phyloP scores from a whole-genome alignment of 2,329 filamentous ascomycete genomes.

The Aureobasidium subglaciale region DNA sequence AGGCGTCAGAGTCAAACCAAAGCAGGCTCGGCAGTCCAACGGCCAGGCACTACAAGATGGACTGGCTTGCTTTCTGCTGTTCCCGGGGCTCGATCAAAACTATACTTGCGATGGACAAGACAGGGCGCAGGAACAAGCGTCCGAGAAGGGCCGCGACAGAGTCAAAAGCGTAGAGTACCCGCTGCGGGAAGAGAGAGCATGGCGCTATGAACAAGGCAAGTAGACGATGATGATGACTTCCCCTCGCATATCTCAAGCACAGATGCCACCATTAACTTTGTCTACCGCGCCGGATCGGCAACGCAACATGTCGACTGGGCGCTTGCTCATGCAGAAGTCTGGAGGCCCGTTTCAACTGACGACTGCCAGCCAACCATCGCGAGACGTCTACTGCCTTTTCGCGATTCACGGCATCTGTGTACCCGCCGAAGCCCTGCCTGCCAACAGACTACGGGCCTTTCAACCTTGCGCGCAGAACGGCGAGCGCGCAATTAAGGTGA shows the following conservation, averaged over 20 bases:
- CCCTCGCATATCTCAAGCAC: slow-evolving; percentile 8
- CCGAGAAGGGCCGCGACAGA: slow-evolving; percentile 7
- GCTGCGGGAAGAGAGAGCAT: slow-evolving; percentile 1
- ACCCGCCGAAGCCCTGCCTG: neutral
- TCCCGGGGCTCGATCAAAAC: slow-evolving; percentile 11
- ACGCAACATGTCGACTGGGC: slow-evolving; percentile 5
- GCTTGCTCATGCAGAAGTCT: slow-evolving; percentile 7
- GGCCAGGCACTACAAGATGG: neutral
- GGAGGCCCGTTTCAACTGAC: slow-evolving; percentile 5
- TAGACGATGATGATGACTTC: slow-evolving; percentile 1
- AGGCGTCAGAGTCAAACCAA: slow-evolving; percentile 3
- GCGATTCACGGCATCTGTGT: neutral
- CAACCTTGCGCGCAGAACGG: neutral
- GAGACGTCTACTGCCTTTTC: neutral
- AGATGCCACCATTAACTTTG: slow-evolving; percentile 1
- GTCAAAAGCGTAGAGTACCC: neutral
- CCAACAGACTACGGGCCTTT: neutral
- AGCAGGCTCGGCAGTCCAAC: slow-evolving; percentile 3
- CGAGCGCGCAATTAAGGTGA: neutral
- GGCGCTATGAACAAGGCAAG: slow-evolving; percentile 8
- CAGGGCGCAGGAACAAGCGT: slow-evolving; percentile 10
- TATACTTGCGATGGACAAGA: neutral
- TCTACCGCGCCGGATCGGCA: slow-evolving; percentile 9
- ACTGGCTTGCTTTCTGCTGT: neutral
- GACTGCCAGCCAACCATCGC: slow-evolving; percentile 3